Evolutionary conservation across 148 eudicot genomes (phyloP).

Genomic region (Amaranthus hypochondriacus): DNA sequence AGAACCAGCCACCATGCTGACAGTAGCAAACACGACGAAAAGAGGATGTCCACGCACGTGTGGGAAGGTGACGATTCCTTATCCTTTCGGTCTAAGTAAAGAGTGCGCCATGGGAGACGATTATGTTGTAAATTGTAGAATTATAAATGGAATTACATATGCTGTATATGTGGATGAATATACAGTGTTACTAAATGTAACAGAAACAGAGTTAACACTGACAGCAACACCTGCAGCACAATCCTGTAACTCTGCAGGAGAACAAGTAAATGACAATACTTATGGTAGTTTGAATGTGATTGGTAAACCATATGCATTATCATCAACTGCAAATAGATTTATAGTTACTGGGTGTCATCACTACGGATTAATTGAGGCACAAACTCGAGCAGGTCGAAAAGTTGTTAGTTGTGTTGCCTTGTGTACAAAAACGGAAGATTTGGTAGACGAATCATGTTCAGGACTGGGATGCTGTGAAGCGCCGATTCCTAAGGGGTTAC

Average conservation of each 20-base stretch:
- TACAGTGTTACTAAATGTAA: neutral
- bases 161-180: neutral
- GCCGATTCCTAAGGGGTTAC: slow-evolving; percentile 13
- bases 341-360: slow-evolving; percentile 13
- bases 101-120: slow-evolving; percentile 19
- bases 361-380: slow-evolving; percentile 10
- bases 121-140: slow-evolving; percentile 4
- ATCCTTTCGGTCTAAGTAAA: slow-evolving; percentile 17
- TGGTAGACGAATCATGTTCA: slow-evolving; percentile 4
- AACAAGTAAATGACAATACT: neutral
- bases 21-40: slow-evolving; percentile 7
- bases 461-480: slow-evolving; percentile 22
- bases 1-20: slow-evolving; percentile 15
- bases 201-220: slow-evolving; percentile 9
- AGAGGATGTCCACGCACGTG: slow-evolving; percentile 7
- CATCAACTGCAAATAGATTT: slow-evolving; percentile 13
- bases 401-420: slow-evolving; percentile 17
- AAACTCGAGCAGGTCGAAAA: slow-evolving; percentile 8
- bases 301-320: slow-evolving; percentile 9
- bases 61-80: slow-evolving; percentile 12
- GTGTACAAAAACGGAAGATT: slow-evolving; percentile 14
- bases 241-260: neutral
- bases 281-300: neutral
- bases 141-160: neutral
- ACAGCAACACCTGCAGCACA: neutral